Percentiles rank a stretch among this genome's conserved stretches.
Evolutionary conservation across 805 yeast species (phyloP).

Genomic region (Nakazawaea wyomingensis): DNA sequence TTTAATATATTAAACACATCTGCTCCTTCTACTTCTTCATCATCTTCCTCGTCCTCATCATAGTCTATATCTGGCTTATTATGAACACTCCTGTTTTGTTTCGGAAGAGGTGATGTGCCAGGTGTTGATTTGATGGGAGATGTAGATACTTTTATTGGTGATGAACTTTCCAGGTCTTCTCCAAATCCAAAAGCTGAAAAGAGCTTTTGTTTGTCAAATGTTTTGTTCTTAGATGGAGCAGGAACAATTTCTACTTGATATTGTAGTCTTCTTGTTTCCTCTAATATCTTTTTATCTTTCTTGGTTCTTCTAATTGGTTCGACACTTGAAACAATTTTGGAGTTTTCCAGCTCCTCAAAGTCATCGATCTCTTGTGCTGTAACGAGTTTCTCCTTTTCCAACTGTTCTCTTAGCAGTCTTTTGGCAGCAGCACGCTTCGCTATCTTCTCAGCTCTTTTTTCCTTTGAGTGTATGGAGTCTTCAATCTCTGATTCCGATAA

Average conservation of each 20-base stretch:
- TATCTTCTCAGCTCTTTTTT: slow-evolving; percentile 25
- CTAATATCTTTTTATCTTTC: slow-evolving; percentile 11
- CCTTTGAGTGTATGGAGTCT: slow-evolving; percentile 5
- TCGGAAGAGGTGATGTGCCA: slow-evolving; percentile 17
- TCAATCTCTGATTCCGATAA: neutral
- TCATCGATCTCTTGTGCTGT: slow-evolving; percentile 5
- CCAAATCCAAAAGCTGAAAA: slow-evolving; percentile 14
- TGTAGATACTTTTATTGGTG: slow-evolving; percentile 10
- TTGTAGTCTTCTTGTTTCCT: slow-evolving; percentile 15
- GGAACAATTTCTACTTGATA: slow-evolving; percentile 6
- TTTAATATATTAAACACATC: slow-evolving; percentile 12
- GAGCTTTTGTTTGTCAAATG: slow-evolving; percentile 20
- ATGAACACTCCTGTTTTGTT: slow-evolving; percentile 4
- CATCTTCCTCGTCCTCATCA: slow-evolving; percentile 19
- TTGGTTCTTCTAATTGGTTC: slow-evolving; percentile 9
- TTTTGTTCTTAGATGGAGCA: slow-evolving; percentile 9
- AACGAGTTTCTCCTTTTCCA: slow-evolving; percentile 11
- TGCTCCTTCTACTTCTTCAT: slow-evolving; percentile 15
- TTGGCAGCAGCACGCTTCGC: slow-evolving; percentile 22
- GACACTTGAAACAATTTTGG: slow-evolving; percentile 9
- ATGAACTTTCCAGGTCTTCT: slow-evolving; percentile 6
- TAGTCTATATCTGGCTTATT: slow-evolving; percentile 12
- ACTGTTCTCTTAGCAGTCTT: slow-evolving; percentile 15
- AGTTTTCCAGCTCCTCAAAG: slow-evolving; percentile 8
- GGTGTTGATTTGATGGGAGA: slow-evolving; percentile 16